Conservation (phyloP, 2,329 filamentous ascomycete species). For the Colletotrichum sp. region DNA sequence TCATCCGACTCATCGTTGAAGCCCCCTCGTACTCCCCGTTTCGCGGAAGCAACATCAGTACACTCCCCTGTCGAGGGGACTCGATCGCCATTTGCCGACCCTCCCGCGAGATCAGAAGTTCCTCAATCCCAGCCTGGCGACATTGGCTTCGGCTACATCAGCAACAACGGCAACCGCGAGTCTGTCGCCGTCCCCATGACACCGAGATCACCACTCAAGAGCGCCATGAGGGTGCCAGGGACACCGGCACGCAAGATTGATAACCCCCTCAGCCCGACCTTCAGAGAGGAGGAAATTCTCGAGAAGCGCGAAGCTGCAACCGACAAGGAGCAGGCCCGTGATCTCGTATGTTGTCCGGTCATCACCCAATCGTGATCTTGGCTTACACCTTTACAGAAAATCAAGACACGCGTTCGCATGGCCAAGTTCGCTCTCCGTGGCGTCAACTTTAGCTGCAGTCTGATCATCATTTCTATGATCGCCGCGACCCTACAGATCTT, state of each 20-base stretch:
- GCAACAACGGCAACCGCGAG: conserved; percentile 49
- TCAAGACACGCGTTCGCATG: conserved; percentile 88
- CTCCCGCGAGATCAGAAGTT: conserved; percentile 59
- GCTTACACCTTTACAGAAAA: conserved; percentile 66
- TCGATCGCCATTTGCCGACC: conserved; percentile 64
- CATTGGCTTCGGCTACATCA: conserved; percentile 92
- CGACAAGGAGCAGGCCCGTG: conserved; percentile 85
- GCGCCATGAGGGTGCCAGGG: conserved; percentile 86
- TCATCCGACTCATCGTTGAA: conserved; percentile 65
- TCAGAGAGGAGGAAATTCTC: conserved; percentile 83
- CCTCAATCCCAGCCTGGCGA: conserved; percentile 78
- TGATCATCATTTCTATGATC: conserved; percentile 92
- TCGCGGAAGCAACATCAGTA: conserved; percentile 80
- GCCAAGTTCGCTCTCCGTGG: conserved; percentile 95
- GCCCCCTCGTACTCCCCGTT: conserved; percentile 76
- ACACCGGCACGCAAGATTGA: conserved; percentile 74
- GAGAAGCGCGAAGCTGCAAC: conserved; percentile 84
- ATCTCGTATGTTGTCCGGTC: conserved; percentile 70
- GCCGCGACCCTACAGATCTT: conserved; percentile 91
- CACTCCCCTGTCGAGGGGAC: conserved; percentile 74
- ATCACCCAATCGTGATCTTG: not conserved
- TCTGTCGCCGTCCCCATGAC: conserved; percentile 68
- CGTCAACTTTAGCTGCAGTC: conserved; percentile 95
- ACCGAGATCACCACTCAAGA: conserved; percentile 84
- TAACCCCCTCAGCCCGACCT: conserved; percentile 89